These are phyloP conservation scores for Nidula niveotomentosa DNA, from an alignment of 1,284 basidiomycete species.

Conservation along the genomic window DNA sequence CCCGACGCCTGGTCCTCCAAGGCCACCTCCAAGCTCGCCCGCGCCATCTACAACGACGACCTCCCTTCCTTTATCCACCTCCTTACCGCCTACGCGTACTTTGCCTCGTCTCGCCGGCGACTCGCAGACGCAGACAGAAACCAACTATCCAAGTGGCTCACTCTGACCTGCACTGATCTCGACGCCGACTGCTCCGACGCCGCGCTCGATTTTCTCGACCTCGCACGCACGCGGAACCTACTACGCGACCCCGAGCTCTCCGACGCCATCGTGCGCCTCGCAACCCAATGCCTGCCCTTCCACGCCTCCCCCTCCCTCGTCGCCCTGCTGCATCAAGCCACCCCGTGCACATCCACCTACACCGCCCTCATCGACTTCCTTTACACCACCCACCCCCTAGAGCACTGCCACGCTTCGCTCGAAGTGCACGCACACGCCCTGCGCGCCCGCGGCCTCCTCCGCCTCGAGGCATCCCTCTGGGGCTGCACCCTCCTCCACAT, in stretches of 20 bases:
- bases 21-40: conserved; percentile 18
- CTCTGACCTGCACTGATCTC: no score
- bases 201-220: no score
- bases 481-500: conserved; percentile 46
- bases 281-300: conserved; percentile 15
- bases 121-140: no score
- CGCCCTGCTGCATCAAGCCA: conserved; percentile 1
- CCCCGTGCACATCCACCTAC: conserved; percentile 10
- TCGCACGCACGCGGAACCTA: no score
- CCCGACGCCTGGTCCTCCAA: conserved; percentile 20
- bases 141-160: no score
- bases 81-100: no score
- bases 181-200: no score
- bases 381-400: conserved; percentile 11
- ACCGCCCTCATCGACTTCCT: conserved; percentile 6
- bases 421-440: conserved; percentile 34
- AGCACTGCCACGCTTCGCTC: conserved; percentile 13
- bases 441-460: conserved; percentile 28
- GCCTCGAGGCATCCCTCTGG: conserved; percentile 54
- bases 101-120: no score
- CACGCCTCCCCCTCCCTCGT: background rate
- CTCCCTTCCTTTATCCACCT: conserved; percentile 14
- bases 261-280: conserved; percentile 9
- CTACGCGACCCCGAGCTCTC: no score
- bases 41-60: conserved; percentile 13